A percentile compares a stretch with the other conserved stretches of the same genome.
phyloP scores from a whole-genome alignment of 768 basidiomycete species.

The Hydnum rufescens region DNA sequence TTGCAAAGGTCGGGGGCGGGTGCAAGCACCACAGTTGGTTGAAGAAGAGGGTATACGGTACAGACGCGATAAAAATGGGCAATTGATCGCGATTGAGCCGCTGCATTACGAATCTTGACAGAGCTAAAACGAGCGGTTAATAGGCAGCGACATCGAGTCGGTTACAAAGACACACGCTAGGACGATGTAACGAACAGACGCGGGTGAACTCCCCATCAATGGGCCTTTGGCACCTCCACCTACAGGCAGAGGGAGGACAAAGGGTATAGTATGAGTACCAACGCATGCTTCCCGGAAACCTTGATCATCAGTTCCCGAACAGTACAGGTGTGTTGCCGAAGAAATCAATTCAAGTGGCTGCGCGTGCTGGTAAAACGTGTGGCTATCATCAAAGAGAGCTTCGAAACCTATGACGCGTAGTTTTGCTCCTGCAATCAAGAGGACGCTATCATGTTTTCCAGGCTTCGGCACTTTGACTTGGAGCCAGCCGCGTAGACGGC shows the following conservation, averaged over 20 bases:
- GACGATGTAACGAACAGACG: slow-evolving; percentile 2
- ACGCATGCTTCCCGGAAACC: background rate
- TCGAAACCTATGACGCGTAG: slow-evolving; percentile 75
- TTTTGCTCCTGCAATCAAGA: slow-evolving; percentile 54
- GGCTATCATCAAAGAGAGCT: slow-evolving; percentile 26
- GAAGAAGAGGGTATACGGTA: background rate
- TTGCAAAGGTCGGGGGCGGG: slow-evolving; percentile 38
- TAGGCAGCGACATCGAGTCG: background rate
- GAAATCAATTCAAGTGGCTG: slow-evolving; percentile 14
- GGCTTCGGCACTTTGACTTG: slow-evolving; percentile 41
- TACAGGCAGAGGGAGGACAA: background rate
- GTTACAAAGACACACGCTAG: background rate
- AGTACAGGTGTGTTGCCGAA: background rate
- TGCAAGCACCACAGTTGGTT: slow-evolving; percentile 26
- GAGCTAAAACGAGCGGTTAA: background rate
- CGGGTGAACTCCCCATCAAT: background rate
- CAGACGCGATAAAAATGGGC: background rate
- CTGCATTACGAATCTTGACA: background rate
- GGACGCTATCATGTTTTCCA: slow-evolving; percentile 18
- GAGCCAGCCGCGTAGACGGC: slow-evolving; percentile 45
- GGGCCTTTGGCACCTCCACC: slow-evolving; percentile 4
- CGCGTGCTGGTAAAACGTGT: slow-evolving; percentile 69
- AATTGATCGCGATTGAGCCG: background rate
- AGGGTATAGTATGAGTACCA: slow-evolving; percentile 2
- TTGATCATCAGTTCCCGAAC: background rate